These are phyloP conservation scores for Elsinoe arachidis DNA, from an alignment of 2,329 filamentous ascomycete genomes.

Conservation along the genomic window DNA sequence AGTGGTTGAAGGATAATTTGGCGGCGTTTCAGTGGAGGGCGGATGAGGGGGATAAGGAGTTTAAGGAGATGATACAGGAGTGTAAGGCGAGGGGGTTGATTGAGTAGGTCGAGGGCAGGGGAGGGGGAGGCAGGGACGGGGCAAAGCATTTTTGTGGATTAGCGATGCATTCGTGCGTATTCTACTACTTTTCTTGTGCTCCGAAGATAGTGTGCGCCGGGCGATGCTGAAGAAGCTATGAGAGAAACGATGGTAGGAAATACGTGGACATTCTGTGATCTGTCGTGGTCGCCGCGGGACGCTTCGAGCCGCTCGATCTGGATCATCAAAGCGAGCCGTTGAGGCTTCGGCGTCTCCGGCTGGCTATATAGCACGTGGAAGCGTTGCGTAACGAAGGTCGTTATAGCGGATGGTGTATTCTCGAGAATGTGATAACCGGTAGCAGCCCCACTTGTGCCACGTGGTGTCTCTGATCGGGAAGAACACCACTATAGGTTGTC, in stretches of 20 bases:
- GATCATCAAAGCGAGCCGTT: neutral
- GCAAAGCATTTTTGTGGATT: neutral
- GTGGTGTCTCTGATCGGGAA: neutral
- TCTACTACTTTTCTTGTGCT: neutral
- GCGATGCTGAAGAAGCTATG: too few species aligned
- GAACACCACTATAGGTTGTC: neutral
- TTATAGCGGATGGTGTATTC: neutral
- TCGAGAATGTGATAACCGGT: neutral
- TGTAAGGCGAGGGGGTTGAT: slow-evolving; percentile 25
- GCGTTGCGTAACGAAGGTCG: neutral
- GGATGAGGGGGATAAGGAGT: slow-evolving; percentile 27
- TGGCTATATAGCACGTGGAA: neutral
- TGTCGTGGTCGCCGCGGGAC: neutral
- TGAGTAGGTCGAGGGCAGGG: neutral
- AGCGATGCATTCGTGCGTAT: neutral
- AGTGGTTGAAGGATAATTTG: slow-evolving; percentile 29
- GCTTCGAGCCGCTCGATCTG: neutral
- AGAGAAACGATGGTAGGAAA: too few species aligned
- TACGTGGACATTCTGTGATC: neutral
- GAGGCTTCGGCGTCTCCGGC: neutral
- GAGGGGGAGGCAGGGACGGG: neutral
- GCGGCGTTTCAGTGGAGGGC: slow-evolving; percentile 27
- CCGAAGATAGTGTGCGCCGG: too few species aligned
- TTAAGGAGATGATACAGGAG: slow-evolving; percentile 26
- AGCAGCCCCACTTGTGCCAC: neutral